Evolutionary conservation across 179 eudicot species (phyloP).

Genomic region (Actinidia arguta): DNA sequence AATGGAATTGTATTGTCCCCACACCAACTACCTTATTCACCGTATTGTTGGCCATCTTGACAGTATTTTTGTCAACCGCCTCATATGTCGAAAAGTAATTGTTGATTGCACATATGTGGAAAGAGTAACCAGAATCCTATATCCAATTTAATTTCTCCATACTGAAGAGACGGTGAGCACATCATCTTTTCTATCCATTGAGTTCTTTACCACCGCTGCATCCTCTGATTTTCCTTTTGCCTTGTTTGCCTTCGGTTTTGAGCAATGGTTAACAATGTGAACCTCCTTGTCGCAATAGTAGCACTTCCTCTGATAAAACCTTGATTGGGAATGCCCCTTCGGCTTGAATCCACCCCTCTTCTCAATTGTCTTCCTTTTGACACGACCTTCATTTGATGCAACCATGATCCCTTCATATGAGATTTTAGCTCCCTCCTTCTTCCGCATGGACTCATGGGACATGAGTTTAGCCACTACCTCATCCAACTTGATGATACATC

Average conservation of each 20-base stretch:
- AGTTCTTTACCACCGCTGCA: not conserved
- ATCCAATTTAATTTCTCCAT: not conserved
- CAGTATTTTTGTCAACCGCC: not conserved
- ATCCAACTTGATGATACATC: not conserved
- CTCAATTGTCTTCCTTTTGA: not conserved
- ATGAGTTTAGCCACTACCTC: not conserved
- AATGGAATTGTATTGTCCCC: too few relatives aligned
- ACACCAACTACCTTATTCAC: conserved; percentile 1
- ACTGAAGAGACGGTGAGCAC: not conserved
- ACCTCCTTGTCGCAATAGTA: too few relatives aligned
- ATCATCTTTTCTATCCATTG: not conserved
- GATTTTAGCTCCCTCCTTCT: not conserved
- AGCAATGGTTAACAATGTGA: not conserved
- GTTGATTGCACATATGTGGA: not conserved
- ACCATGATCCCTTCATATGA: not conserved
- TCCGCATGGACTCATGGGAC: not conserved
- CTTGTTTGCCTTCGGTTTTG: not conserved
- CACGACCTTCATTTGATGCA: not conserved
- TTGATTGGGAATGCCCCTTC: not conserved
- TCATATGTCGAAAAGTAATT: not conserved
- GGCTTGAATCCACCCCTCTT: not conserved
- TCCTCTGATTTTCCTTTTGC: not conserved
- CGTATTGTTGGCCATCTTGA: not conserved
- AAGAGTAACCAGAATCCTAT: not conserved
- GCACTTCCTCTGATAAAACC: not conserved